Base-by-base conservation (phyloP, 2,329 filamentous ascomycete genomes). In the Ascomycota sp. region DNA sequence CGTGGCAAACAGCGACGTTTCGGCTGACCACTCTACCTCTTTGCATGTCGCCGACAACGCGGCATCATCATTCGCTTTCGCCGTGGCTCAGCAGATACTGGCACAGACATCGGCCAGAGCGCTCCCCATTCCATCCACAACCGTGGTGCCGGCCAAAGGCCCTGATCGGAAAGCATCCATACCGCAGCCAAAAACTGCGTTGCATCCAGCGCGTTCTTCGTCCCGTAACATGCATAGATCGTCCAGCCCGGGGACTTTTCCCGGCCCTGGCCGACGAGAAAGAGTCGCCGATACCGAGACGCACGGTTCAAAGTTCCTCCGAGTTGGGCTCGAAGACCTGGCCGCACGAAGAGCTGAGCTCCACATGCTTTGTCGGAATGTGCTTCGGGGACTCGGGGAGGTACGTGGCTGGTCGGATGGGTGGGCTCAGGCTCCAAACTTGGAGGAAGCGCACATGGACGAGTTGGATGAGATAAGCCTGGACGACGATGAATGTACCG, bases 291-390 rank as follows among this genome's bases (percentile, higher is more conserved):
- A 58, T 4, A 43, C 43, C 2, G 53, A 69, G 30, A 45, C 40
- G 10, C 12, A 47, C 17, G 52, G 55, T 4, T 52, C 58, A 2
- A 59, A 61, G 0, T 68, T 71, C 32, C 51, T 65, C 11, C 74
- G 72, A 35, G 43, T 56, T 6, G 83, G 86, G 0, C 57, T 85
- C 1, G 78, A 91, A 44, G 78, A 91, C 32, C 59, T 95, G 17
- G 80, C 85, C 23, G 79, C 80, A 27, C 71, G 73, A 35, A 67
- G 86, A 42, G 86, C 81, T 5, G 82, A 93, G 43, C 61, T 95
- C 3, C 76, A 82, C 35, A 58, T 80, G 32, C 56, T 93, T 25
- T 85, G 82, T 7, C 65, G 86, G 32, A 81, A 79, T 36, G 67
- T 89, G 5, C 58, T 95, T 1, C 75, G 86, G 41, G 65, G 73